Conservation (phyloP, 2,329 filamentous ascomycete genomes). For the Ciborinia camelliae region DNA sequence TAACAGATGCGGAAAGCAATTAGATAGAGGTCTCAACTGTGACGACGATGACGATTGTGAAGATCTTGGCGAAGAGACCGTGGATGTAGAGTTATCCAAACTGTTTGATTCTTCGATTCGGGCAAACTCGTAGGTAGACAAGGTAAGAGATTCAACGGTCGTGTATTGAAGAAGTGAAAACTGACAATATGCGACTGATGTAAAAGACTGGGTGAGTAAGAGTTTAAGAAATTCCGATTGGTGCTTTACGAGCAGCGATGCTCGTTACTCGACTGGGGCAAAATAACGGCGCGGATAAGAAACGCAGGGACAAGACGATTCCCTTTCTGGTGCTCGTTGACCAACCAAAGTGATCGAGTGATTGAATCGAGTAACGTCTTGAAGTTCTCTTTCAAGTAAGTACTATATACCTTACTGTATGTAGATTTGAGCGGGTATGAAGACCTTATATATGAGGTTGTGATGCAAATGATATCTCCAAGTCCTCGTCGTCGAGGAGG, state of each 20-base stretch:
- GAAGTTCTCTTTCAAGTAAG: conserved; percentile 3
- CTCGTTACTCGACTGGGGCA: conserved; percentile 16
- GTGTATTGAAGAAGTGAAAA: conserved; percentile 10
- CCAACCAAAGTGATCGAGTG: conserved; percentile 15
- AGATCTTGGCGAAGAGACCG: neutral
- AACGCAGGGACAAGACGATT: conserved; percentile 13
- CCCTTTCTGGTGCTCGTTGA: neutral
- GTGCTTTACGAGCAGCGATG: conserved; percentile 9
- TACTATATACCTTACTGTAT: conserved; percentile 17
- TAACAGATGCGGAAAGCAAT: conserved; percentile 1
- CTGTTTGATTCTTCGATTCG: conserved; percentile 2
- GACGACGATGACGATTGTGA: neutral
- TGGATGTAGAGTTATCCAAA: neutral
- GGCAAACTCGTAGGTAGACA: conserved; percentile 7
- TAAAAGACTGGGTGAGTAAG: conserved; percentile 11
- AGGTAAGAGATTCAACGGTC: conserved; percentile 5
- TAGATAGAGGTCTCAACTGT: neutral
- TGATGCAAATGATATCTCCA: conserved; percentile 2
- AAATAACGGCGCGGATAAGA: conserved; percentile 14
- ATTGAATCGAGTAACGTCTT: conserved; percentile 8
- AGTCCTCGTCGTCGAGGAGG: conserved; percentile 3
- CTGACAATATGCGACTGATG: conserved; percentile 16
- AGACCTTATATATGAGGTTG: neutral
- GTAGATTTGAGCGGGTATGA: conserved; percentile 4
- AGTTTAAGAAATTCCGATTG: conserved; percentile 15